These are phyloP conservation scores for Sclerotiophoma versabilis DNA, from an alignment of 2,329 filamentous ascomycete genomes.

Conservation along the genomic window DNA sequence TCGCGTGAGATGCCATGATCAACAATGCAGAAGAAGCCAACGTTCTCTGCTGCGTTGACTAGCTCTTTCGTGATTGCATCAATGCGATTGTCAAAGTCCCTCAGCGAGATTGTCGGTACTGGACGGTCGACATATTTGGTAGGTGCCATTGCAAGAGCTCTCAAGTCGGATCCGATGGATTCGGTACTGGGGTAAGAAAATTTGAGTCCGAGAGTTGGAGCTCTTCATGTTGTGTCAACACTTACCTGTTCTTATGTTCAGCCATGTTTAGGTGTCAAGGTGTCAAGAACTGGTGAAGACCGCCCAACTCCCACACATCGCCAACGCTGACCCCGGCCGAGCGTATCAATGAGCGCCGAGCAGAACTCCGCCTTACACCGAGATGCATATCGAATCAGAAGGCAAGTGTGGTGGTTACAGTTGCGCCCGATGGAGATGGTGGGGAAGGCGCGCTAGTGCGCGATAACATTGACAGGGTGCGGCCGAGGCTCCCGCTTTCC, in stretches of 20 bases:
- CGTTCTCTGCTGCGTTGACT: slow-evolving; percentile 62
- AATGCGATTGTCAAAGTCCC: slow-evolving; percentile 60
- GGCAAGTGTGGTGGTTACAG: neutral
- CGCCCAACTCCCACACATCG: neutral
- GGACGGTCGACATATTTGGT: slow-evolving; percentile 28
- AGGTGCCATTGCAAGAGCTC: slow-evolving; percentile 21
- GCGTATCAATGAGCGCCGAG: neutral
- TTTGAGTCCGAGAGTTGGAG: neutral
- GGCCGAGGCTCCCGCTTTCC: neutral
- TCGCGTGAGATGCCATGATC: slow-evolving; percentile 61
- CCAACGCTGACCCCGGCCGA: neutral
- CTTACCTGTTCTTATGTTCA: neutral
- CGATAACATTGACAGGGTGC: neutral
- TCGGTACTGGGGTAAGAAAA: neutral
- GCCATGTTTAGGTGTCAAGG: neutral
- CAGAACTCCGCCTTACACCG: neutral
- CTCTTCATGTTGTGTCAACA: neutral
- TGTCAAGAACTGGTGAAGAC: neutral
- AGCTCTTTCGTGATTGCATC: slow-evolving; percentile 62
- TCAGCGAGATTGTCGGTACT: slow-evolving; percentile 56
- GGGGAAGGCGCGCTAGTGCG: neutral
- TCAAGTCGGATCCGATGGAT: neutral
- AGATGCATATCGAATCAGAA: neutral
- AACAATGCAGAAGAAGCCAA: slow-evolving; percentile 66
- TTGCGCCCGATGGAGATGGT: neutral